phyloP scores from a whole-genome alignment of 179 eudicot genomes.

The Amaranthus tricolor region DNA sequence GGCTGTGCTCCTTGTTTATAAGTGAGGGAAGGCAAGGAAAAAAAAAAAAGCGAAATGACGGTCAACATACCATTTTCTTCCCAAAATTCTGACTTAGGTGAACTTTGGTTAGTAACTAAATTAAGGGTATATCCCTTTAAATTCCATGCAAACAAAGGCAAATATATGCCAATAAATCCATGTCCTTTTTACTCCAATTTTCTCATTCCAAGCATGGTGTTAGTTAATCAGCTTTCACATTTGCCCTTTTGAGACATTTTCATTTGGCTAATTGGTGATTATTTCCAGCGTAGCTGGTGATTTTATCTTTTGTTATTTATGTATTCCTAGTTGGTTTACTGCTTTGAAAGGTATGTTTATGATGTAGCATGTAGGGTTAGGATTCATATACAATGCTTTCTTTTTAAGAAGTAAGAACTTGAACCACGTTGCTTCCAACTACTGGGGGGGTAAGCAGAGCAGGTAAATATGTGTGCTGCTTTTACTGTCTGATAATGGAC shows the following conservation, averaged over 20 bases:
- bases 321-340: neutral
- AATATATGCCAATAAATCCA: too few species aligned
- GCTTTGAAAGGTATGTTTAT: constrained; percentile 8
- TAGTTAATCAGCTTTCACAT: neutral
- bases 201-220: neutral
- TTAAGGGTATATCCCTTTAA: too few species aligned
- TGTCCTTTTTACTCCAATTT: neutral
- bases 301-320: constrained; percentile 1
- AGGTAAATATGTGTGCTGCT: constrained; percentile 62
- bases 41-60: too few species aligned
- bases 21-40: too few species aligned
- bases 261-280: neutral
- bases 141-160: neutral
- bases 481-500: constrained; percentile 61
- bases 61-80: too few species aligned
- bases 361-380: constrained; percentile 18
- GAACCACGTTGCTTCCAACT: constrained; percentile 32
- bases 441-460: constrained; percentile 60
- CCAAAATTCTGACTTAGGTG: too few species aligned
- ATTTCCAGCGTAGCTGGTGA: neutral
- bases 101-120: neutral
- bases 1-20: neutral
- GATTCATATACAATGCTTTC: constrained; percentile 10
- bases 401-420: constrained; percentile 17
- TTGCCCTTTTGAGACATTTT: neutral